These are phyloP conservation scores for Spathaspora arborariae DNA, from an alignment of 805 yeast genomes.

Conservation along the genomic window DNA sequence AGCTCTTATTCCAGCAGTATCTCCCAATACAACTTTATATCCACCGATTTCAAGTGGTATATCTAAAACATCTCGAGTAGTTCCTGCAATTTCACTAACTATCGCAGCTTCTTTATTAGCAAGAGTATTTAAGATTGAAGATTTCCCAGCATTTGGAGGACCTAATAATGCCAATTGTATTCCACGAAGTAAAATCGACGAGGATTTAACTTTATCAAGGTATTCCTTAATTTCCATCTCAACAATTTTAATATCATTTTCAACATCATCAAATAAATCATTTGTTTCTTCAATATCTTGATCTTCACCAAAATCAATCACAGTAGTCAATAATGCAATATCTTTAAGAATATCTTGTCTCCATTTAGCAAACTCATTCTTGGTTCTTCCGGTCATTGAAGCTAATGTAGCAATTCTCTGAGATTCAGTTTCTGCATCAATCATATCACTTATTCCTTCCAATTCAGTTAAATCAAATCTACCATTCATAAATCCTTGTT, in stretches of 20 bases:
- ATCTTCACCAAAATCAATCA: slow-evolving; percentile 94
- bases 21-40: slow-evolving; percentile 77
- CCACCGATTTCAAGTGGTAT: slow-evolving; percentile 80
- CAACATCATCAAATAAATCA: slow-evolving; percentile 49
- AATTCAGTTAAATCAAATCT: slow-evolving; percentile 82
- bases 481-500: slow-evolving; percentile 81
- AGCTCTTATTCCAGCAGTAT: slow-evolving; percentile 86
- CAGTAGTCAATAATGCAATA: slow-evolving; percentile 76
- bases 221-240: slow-evolving; percentile 43
- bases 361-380: slow-evolving; percentile 58
- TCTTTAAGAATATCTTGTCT: slow-evolving; percentile 58
- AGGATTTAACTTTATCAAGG: slow-evolving; percentile 45
- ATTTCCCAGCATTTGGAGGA: slow-evolving; percentile 96
- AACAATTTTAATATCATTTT: slow-evolving; percentile 37
- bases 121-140: slow-evolving; percentile 74
- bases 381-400: slow-evolving; percentile 69
- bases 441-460: slow-evolving; percentile 84
- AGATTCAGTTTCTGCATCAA: slow-evolving; percentile 90
- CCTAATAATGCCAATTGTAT: slow-evolving; percentile 74
- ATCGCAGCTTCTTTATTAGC: slow-evolving; percentile 83
- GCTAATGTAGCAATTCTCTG: slow-evolving; percentile 74
- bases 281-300: slow-evolving; percentile 71
- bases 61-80: slow-evolving; percentile 87
- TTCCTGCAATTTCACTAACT: slow-evolving; percentile 88
- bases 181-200: slow-evolving; percentile 69